These are phyloP conservation scores for Eucalyptus tenuipes DNA, from an alignment of 345 rosid species.

Conservation along the genomic window DNA sequence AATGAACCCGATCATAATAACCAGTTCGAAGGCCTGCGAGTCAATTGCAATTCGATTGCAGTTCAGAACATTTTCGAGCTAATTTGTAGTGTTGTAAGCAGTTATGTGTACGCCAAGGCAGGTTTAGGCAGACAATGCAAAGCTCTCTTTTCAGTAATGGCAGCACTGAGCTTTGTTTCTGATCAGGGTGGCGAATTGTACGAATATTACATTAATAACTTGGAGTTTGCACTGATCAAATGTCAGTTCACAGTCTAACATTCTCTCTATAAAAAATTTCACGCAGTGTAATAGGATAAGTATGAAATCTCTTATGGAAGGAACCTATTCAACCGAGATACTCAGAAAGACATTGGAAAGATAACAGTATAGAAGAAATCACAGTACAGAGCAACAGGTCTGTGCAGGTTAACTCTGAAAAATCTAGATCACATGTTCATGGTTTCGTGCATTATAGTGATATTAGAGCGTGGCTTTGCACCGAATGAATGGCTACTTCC, in stretches of 20 bases:
- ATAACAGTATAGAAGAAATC: background rate
- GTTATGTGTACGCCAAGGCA: background rate
- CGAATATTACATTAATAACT: background rate
- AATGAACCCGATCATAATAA: background rate
- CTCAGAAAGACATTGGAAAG: background rate
- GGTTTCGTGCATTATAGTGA: background rate
- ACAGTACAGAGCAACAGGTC: background rate
- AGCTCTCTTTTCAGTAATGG: background rate
- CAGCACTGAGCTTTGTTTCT: background rate
- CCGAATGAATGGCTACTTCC: background rate
- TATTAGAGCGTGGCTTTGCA: background rate
- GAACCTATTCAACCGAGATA: background rate
- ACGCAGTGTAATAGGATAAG: background rate
- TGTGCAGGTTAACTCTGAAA: background rate
- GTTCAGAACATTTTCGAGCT: background rate
- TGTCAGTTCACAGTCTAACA: background rate
- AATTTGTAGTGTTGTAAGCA: background rate
- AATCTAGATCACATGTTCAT: background rate
- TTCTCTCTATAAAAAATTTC: background rate
- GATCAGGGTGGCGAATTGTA: background rate
- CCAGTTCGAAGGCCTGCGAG: background rate
- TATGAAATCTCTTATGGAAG: background rate
- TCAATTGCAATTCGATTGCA: background rate
- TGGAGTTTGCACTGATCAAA: background rate
- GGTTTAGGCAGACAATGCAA: background rate